Evolutionary conservation across 108 stramenopile genomes (phyloP).

Genomic region (Parietichytrium sp.): DNA sequence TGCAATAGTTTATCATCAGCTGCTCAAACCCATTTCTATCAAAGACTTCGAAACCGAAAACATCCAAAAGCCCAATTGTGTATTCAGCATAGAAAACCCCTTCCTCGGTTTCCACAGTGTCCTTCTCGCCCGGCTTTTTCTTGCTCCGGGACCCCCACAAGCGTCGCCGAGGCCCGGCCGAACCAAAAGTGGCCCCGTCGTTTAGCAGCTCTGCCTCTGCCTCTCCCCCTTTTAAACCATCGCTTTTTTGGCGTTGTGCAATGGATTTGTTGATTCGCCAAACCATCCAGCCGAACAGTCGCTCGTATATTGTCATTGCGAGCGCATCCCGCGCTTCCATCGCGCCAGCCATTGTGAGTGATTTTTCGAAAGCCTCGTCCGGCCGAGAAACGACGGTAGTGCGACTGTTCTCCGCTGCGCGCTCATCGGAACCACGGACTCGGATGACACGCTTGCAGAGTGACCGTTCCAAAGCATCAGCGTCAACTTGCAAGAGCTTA

Average conservation of each 20-base stretch:
- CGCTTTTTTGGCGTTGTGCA: background rate
- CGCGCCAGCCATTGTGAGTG: slow-evolving; percentile 74
- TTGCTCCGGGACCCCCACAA: background rate
- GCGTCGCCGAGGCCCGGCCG: background rate
- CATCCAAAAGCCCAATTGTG: slow-evolving; percentile 60
- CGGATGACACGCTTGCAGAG: slow-evolving; percentile 69
- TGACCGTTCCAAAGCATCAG: background rate
- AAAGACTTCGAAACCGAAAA: slow-evolving; percentile 70
- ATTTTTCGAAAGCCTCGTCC: slow-evolving; percentile 75
- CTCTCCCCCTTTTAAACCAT: background rate
- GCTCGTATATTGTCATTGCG: slow-evolving; percentile 87
- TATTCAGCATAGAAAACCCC: background rate
- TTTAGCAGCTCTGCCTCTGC: background rate
- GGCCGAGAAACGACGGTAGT: slow-evolving; percentile 68
- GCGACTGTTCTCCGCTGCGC: slow-evolving; percentile 76
- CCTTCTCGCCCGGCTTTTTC: background rate
- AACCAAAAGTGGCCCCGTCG: too few relatives aligned
- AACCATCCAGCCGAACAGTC: slow-evolving; percentile 83
- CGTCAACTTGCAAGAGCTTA: background rate
- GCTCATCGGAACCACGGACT: slow-evolving; percentile 65
- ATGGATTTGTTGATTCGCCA: slow-evolving; percentile 79
- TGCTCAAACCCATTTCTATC: slow-evolving; percentile 58
- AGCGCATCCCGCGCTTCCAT: slow-evolving; percentile 85
- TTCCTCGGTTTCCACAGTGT: background rate
- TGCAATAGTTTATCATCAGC: slow-evolving; percentile 61